These are phyloP conservation scores for Penicillium psychrosexuale DNA, from an alignment of 2,329 filamentous ascomycete genomes.

Conservation along the genomic window DNA sequence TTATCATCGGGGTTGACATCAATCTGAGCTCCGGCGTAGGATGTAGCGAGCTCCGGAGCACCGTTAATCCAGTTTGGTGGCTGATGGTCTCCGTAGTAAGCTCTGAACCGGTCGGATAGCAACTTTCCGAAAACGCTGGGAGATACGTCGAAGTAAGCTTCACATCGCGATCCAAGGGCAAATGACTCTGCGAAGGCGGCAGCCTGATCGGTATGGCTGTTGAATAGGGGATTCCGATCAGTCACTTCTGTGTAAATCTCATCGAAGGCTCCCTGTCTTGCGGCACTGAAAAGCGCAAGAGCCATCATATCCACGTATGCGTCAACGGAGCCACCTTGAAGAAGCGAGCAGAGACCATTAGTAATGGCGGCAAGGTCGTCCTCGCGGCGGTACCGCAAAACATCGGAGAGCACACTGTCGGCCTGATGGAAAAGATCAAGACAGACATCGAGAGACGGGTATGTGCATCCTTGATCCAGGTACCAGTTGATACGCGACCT, in stretches of 20 bases:
- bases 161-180: conserved; percentile 61
- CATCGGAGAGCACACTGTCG: conserved; percentile 27
- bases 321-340: conserved; percentile 38
- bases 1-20: conserved; percentile 51
- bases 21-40: conserved; percentile 53
- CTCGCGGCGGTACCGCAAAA: conserved; percentile 31
- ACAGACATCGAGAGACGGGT: conserved; percentile 35
- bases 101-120: conserved; percentile 42
- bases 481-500: conserved; percentile 45
- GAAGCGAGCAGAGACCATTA: conserved; percentile 35
- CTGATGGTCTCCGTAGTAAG: conserved; percentile 46
- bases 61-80: conserved; percentile 52
- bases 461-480: conserved; percentile 35
- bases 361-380: conserved; percentile 39
- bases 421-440: conserved; percentile 41
- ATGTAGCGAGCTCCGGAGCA: conserved; percentile 49
- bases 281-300: conserved; percentile 57
- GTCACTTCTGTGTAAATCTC: conserved; percentile 63
- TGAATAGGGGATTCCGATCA: conserved; percentile 60
- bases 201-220: conserved; percentile 60
- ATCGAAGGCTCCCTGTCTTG: conserved; percentile 56
- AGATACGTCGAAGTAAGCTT: conserved; percentile 59
- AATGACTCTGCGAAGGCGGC: conserved; percentile 63
- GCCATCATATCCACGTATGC: conserved; percentile 54
- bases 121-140: conserved; percentile 50